Base-by-base conservation (phyloP, 2,329 filamentous ascomycete genomes). In the Albifimbria verrucaria region DNA sequence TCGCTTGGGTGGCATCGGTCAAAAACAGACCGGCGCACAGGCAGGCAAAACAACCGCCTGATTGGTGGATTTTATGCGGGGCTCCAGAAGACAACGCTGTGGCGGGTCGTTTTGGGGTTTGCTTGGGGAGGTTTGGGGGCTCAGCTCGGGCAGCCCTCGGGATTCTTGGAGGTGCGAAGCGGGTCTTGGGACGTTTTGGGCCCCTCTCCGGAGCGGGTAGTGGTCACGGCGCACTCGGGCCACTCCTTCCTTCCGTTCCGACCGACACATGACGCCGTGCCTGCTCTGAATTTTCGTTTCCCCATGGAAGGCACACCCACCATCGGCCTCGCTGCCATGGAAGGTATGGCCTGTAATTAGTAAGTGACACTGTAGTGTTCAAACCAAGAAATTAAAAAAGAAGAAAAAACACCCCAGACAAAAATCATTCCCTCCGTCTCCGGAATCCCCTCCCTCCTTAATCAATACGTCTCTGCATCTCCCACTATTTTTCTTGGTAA, bases 21-120 rank as follows among this genome's bases (percentile, higher is more conserved):
- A 32, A 52, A 28, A 44, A 24, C 18, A 18, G 41, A 26, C 24
- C 18, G 23, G 24, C 22, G 24, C 42, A 41, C 23, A 36, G 48
- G 24, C 32, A 22, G 46, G 44, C 44, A 49, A 54, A 53, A 50
- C 50, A 25, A 47, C 36, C 26, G 52, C 48, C 39, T 58, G 51
- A 55, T 61, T 59, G 59, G 57, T 62, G 61, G 58, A 62, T 52
- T 56, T 57, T 62, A 52, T 61, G 54, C 52, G 56, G 56, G 58
- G 45, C 52, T 45, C 18, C 21, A 10, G 48, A 50, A 32, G 18
- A 17, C 4, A 12, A 39, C 18, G 32, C 4, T 15, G 32, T 17
- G 15, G 32, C 32, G 32, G 32, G 32, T 39, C 32, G 32, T 17
- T 39, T n/a, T 12, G 32, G 32, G 32, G 15, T 39, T 39, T n/a